A percentile compares a stretch with the other conserved stretches of the same genome.
These are phyloP conservation scores for Chalciporus sphaerocephalus DNA, from an alignment of 768 basidiomycete species.

Conservation along the genomic window DNA sequence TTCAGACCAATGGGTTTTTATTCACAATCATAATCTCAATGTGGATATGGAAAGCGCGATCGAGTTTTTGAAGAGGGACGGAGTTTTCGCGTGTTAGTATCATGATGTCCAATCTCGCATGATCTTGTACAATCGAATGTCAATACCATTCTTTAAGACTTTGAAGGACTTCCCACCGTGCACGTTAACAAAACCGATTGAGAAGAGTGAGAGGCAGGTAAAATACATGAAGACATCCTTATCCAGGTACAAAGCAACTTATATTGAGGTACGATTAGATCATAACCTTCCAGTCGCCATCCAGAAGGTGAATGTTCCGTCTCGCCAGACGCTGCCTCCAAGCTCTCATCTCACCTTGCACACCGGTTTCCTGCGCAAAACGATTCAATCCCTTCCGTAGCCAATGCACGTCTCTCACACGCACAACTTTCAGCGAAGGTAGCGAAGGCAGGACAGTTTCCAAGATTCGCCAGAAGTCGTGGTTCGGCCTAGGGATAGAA, in stretches of 20 bases:
- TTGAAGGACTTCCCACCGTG: background rate
- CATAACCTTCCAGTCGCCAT: constrained; percentile 65
- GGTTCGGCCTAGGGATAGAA: constrained; percentile 69
- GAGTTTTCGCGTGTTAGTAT: background rate
- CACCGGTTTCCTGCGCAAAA: constrained; percentile 65
- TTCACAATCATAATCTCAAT: constrained; percentile 48
- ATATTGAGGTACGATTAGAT: constrained; percentile 9
- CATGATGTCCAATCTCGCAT: too few relatives aligned
- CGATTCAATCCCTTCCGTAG: constrained; percentile 60
- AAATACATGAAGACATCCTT: background rate
- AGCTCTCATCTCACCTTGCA: constrained; percentile 75
- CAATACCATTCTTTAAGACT: too few relatives aligned
- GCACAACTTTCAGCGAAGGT: constrained; percentile 53
- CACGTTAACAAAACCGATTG: background rate
- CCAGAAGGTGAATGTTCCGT: constrained; percentile 58
- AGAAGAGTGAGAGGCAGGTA: background rate
- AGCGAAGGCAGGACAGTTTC: constrained; percentile 53
- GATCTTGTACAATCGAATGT: too few relatives aligned
- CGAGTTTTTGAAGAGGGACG: constrained; percentile 14
- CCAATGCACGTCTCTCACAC: constrained; percentile 70
- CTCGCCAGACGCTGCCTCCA: constrained; percentile 64
- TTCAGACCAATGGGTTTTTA: constrained; percentile 40
- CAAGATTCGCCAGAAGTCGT: constrained; percentile 53
- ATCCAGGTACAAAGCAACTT: constrained; percentile 10
- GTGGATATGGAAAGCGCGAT: constrained; percentile 36